Conservation (phyloP, 345 rosid species). For the Durio zibethinus region DNA sequence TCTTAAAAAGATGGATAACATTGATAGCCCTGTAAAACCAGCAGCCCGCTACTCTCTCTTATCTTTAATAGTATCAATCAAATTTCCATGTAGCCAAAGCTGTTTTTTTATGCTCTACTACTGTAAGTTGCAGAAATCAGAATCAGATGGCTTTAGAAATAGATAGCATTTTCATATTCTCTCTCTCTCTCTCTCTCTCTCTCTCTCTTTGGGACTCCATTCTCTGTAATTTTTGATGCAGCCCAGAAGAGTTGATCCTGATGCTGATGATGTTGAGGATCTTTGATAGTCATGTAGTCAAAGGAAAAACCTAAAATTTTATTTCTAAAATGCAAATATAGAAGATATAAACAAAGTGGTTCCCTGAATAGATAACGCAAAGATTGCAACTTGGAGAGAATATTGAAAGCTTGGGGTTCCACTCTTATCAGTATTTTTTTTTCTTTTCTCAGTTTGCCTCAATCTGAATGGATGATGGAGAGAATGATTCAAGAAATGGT, state of each 20-base stretch:
- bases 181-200: not conserved
- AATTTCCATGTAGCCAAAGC: not conserved
- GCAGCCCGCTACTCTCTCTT: constrained; percentile 15
- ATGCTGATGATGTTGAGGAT: not conserved
- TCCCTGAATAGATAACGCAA: not conserved
- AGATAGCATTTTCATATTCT: not conserved
- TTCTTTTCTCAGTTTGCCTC: not conserved
- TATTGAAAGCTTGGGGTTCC: constrained; percentile 1
- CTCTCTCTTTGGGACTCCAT: not conserved
- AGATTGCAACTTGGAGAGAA: not conserved
- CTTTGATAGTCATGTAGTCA: not conserved
- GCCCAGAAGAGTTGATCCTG: not conserved
- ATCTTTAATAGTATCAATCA: not conserved
- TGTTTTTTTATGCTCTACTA: constrained; percentile 8
- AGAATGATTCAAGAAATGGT: not conserved
- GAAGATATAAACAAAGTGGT: not conserved
- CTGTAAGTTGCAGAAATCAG: not conserved
- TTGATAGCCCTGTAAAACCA: not conserved
- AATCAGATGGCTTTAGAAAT: not conserved
- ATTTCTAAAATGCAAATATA: not conserved
- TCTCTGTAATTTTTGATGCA: not conserved
- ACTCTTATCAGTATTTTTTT: not conserved
- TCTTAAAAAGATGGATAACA: constrained; percentile 25
- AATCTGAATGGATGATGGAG: not conserved
- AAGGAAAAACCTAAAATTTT: not conserved